These are phyloP conservation scores for Zoysia matrella DNA, from an alignment of 202 grass and related monocot genomes.

Conservation along the genomic window DNA sequence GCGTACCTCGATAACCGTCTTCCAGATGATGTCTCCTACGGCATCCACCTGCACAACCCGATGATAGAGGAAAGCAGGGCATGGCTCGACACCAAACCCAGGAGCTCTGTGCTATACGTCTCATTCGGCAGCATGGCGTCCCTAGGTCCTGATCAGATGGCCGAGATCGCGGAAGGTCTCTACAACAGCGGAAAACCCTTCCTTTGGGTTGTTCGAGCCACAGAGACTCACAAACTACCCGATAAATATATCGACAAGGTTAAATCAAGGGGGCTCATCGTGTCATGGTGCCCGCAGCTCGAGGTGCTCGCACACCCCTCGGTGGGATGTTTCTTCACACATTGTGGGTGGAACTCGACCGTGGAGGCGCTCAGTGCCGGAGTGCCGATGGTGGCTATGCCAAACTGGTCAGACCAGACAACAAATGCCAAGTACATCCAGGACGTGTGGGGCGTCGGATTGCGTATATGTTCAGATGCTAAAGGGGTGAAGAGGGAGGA, in stretches of 20 bases:
- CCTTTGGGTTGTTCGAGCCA: constrained; percentile 64
- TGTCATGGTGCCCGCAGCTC: constrained; percentile 68
- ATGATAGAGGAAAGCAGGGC: constrained; percentile 32
- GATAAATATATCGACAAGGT: constrained; percentile 28
- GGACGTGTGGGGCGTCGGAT: constrained; percentile 60
- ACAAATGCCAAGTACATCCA: constrained; percentile 67
- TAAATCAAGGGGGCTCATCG: constrained; percentile 25
- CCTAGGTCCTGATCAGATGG: constrained; percentile 42
- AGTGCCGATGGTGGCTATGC: constrained; percentile 72
- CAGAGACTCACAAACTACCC: constrained; percentile 55
- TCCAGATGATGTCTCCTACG: constrained; percentile 58
- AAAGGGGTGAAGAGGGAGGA: constrained; percentile 44
- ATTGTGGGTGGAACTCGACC: constrained; percentile 83
- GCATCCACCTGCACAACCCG: constrained; percentile 67
- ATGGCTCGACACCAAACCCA: constrained; percentile 51
- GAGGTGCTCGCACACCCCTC: constrained; percentile 57
- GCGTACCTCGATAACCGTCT: not conserved
- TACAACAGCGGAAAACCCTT: constrained; percentile 43
- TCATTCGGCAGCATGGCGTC: constrained; percentile 74
- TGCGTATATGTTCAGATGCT: constrained; percentile 22
- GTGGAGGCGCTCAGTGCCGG: constrained; percentile 69
- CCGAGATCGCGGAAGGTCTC: constrained; percentile 58
- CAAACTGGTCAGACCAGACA: constrained; percentile 72
- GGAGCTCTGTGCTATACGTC: constrained; percentile 59
- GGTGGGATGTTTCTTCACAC: constrained; percentile 68